These are phyloP conservation scores for Colletotrichum sp. DNA, from an alignment of 2,329 filamentous ascomycete genomes.

Conservation along the genomic window DNA sequence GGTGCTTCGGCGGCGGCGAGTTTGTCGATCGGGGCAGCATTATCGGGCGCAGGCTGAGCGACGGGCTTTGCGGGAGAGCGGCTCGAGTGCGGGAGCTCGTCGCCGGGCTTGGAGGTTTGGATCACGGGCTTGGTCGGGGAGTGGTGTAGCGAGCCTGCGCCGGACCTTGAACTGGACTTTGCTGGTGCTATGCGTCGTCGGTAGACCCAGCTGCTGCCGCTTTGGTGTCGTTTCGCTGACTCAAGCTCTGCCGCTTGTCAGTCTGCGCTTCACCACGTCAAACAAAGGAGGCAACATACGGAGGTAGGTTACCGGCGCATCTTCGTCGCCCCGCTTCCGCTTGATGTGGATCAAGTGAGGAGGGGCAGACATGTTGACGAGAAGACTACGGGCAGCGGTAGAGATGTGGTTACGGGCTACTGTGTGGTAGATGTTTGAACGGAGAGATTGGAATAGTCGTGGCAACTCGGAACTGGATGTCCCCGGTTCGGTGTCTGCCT, in stretches of 20 bases:
- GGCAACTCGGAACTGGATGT: neutral
- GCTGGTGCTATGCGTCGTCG: constrained; percentile 50
- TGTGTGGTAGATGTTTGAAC: neutral
- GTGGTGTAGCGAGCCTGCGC: constrained; percentile 3
- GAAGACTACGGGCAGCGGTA: neutral
- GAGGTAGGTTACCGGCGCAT: constrained; percentile 59
- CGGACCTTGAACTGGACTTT: constrained; percentile 28
- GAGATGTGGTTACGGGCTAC: neutral
- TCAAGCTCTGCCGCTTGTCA: constrained; percentile 51
- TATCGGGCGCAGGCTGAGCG: neutral
- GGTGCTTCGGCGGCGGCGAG: neutral
- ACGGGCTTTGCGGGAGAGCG: constrained; percentile 22
- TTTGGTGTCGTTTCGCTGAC: constrained; percentile 57
- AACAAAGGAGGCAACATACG: constrained; percentile 40
- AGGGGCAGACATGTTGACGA: constrained; percentile 56
- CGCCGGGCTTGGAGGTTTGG: constrained; percentile 49
- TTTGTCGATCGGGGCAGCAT: neutral
- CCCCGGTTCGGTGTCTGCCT: neutral
- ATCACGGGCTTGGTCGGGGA: constrained; percentile 47
- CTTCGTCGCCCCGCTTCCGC: constrained; percentile 62
- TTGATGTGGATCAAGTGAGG: constrained; percentile 66
- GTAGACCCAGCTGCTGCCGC: constrained; percentile 59
- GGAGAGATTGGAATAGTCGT: neutral
- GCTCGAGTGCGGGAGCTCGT: constrained; percentile 32
- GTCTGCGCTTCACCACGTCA: neutral